Percentiles rank a stretch among this genome's conserved stretches.
These are phyloP conservation scores for Penicillium sp. DNA, from an alignment of 2,329 filamentous ascomycete genomes.

Conservation along the genomic window DNA sequence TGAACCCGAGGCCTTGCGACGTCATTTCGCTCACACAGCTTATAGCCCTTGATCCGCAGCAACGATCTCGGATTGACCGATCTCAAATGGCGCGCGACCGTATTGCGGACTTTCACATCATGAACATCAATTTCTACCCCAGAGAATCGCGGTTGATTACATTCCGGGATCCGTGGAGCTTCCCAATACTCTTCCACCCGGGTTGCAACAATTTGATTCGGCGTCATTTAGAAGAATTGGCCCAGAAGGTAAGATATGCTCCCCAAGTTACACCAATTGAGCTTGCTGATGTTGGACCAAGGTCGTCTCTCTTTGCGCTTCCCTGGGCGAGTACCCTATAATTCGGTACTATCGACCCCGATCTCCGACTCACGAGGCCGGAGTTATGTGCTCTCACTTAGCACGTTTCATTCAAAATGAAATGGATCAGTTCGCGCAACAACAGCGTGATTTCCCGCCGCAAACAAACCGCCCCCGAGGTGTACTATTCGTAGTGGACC, in stretches of 20 bases:
- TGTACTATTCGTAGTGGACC: conserved; percentile 80
- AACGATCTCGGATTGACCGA: conserved; percentile 72
- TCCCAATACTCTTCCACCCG: conserved; percentile 87
- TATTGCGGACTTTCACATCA: conserved; percentile 75
- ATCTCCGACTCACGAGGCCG: conserved; percentile 77
- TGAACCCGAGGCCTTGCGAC: conserved; percentile 1
- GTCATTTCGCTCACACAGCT: conserved; percentile 21
- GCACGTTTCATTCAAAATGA: conserved; percentile 90
- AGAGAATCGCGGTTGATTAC: conserved; percentile 88
- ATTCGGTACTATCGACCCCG: conserved; percentile 85
- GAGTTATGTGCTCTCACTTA: conserved; percentile 80
- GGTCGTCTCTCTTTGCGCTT: conserved; percentile 84
- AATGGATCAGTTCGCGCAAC: conserved; percentile 83
- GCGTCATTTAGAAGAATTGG: conserved; percentile 76
- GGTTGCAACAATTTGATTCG: conserved; percentile 80
- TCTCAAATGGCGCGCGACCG: conserved; percentile 67
- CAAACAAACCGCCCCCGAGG: conserved; percentile 70
- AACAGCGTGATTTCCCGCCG: conserved; percentile 79
- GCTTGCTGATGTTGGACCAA: conserved; percentile 35
- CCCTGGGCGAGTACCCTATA: conserved; percentile 88
- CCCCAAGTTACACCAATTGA: conserved; percentile 9
- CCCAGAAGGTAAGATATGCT: conserved; percentile 70
- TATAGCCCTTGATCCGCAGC: conserved; percentile 64
- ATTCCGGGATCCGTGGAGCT: conserved; percentile 93
- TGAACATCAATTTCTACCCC: conserved; percentile 86